These are phyloP conservation scores for Phytophthora litchii DNA, from an alignment of 352 stramenopile species.

Conservation along the genomic window DNA sequence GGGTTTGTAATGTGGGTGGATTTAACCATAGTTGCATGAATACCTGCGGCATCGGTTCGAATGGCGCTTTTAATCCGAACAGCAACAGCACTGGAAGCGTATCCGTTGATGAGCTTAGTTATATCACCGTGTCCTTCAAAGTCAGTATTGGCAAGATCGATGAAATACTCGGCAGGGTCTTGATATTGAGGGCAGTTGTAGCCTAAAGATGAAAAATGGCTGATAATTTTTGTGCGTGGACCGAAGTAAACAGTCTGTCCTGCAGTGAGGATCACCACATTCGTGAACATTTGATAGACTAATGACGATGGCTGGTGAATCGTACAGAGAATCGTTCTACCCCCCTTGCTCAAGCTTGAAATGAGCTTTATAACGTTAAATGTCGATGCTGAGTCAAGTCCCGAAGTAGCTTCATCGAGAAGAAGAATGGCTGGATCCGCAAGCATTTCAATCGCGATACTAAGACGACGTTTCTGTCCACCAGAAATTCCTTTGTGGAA, in stretches of 20 bases:
- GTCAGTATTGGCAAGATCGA: conserved; percentile 58
- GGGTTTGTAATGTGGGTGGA: conserved; percentile 16
- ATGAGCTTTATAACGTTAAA: conserved; percentile 86
- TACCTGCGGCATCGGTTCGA: conserved; percentile 7
- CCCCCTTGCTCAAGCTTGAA: conserved; percentile 45
- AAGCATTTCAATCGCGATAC: conserved; percentile 94
- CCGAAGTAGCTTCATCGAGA: conserved; percentile 93
- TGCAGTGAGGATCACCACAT: conserved; percentile 64
- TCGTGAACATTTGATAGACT: conserved; percentile 63
- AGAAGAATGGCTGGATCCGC: conserved; percentile 94
- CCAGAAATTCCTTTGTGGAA: conserved; percentile 86
- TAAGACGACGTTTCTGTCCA: conserved; percentile 91
- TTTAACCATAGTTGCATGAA: not conserved
- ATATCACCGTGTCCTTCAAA: conserved; percentile 41
- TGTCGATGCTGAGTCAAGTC: conserved; percentile 89
- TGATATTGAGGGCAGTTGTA: conserved; percentile 63
- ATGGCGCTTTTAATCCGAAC: conserved; percentile 17
- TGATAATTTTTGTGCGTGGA: conserved; percentile 40
- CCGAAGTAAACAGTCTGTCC: conserved; percentile 92
- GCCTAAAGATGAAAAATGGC: conserved; percentile 52
- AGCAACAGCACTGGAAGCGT: conserved; percentile 12
- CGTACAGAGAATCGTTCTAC: conserved; percentile 82
- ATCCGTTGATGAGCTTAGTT: conserved; percentile 16
- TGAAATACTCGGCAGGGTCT: conserved; percentile 67
- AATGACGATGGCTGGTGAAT: conserved; percentile 84